phyloP scores from a whole-genome alignment of 2,329 filamentous ascomycete species.

The Calcarisporium arbuscula region DNA sequence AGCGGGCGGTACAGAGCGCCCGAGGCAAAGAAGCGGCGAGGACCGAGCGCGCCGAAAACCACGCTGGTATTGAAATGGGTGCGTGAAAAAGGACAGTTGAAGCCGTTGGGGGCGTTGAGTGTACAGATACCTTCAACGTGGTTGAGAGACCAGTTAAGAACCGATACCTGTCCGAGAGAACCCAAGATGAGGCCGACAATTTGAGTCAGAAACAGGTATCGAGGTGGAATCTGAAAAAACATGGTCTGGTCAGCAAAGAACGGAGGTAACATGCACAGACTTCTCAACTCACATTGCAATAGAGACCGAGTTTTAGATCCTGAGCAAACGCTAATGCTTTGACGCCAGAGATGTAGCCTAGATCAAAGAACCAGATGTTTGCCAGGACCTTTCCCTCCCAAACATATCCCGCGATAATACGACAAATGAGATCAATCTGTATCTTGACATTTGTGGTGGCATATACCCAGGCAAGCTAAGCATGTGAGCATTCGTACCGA shows the following conservation, averaged over 20 bases:
- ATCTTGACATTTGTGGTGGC: constrained; percentile 38
- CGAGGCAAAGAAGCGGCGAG: constrained; percentile 45
- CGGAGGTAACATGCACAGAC: not conserved
- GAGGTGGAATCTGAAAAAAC: constrained; percentile 34
- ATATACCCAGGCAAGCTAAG: constrained; percentile 22
- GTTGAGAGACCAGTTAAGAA: constrained; percentile 28
- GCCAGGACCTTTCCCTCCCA: constrained; percentile 35
- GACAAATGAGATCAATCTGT: constrained; percentile 34
- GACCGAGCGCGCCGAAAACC: constrained; percentile 52
- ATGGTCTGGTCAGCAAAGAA: constrained; percentile 9
- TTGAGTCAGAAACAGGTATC: constrained; percentile 37
- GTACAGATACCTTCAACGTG: constrained; percentile 45
- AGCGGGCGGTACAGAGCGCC: constrained; percentile 43
- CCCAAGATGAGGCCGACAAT: constrained; percentile 36
- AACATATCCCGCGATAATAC: constrained; percentile 38
- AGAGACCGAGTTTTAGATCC: constrained; percentile 40
- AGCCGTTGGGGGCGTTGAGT: constrained; percentile 36
- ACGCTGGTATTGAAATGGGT: constrained; percentile 47
- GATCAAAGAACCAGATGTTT: constrained; percentile 32
- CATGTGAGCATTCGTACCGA: not conserved
- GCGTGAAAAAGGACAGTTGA: constrained; percentile 30
- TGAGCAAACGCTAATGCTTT: constrained; percentile 35
- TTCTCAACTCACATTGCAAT: constrained; percentile 21
- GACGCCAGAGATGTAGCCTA: constrained; percentile 33
- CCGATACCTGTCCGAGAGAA: constrained; percentile 36